Evolutionary conservation across 2,329 filamentous ascomycete genomes (phyloP), one percentile per base, ranked within the genome.

Genomic region (Aspergillus fructus): DNA sequence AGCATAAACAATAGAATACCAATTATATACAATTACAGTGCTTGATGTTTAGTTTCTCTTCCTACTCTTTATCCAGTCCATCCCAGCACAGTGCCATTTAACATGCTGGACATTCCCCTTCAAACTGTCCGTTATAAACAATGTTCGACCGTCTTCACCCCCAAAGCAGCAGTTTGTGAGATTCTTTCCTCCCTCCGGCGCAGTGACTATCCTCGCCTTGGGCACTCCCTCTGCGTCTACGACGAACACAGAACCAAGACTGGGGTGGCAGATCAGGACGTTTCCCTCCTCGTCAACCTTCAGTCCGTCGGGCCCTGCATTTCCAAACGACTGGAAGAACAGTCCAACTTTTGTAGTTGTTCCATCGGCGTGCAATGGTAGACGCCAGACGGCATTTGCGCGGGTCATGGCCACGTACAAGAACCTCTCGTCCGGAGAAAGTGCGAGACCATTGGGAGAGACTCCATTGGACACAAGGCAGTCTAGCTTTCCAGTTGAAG

Each of bases 141-240:
- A 48, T 0, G 72, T 76, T 59, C 71, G 73, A 9, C 71, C 69
- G 39, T 75, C 71, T 1, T 56, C 37, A 1, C 75, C 74, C 0
- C 75, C 75, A 56, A 77, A 78, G n/a, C 74, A 76, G 27, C 75
- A 78, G 27, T 76, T 78, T 0, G 75, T 78, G 24, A 76, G 23
- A 46, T 77, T 76, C 15, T 72, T 72, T 0, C 74, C 74, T 0
- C 53, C 48, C 4, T 47, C 59, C 0, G 64, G 60, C 0, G 71
- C 68, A 40, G 66, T 73, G 1, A 72, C 64, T 12, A 77, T 76
- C 1, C 73, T 61, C 7, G 72, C 71, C 46, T 73, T 76, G 2
- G 75, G 74, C 1, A 75, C 55, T 0, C 75, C 75, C 27, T 30
- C 27, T 30, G 27, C 27, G 4, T 30, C 27, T 9, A 30, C 27